Percentiles rank a stretch among this genome's conserved stretches.
These are phyloP conservation scores for Aquilaria agallochum DNA, from an alignment of 441 rosid species.

Conservation along the genomic window DNA sequence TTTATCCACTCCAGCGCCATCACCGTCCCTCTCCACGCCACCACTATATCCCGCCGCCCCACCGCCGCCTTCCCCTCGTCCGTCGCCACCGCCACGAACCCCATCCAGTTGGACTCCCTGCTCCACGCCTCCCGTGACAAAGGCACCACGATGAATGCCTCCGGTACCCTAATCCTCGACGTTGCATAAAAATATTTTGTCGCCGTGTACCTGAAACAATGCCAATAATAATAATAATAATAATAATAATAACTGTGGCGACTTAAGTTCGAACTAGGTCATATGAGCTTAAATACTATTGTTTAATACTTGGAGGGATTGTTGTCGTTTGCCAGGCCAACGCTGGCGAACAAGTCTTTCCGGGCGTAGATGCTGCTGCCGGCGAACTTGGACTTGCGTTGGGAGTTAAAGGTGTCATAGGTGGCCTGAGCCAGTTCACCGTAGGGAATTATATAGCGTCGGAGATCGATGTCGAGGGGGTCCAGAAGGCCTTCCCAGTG, in stretches of 20 bases:
- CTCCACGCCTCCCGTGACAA: constrained; percentile 83
- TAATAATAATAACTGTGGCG: too few species aligned
- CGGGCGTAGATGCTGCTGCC: constrained; percentile 61
- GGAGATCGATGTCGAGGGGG: constrained; percentile 76
- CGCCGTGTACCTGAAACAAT: constrained; percentile 46
- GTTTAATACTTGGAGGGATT: constrained; percentile 10
- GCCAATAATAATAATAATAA: too few species aligned
- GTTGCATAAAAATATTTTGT: constrained; percentile 79
- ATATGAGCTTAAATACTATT: too few species aligned
- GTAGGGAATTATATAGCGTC: constrained; percentile 58
- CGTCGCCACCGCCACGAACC: constrained; percentile 80
- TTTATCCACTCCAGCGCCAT: constrained; percentile 71
- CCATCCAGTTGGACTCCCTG: constrained; percentile 87
- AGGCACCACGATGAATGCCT: constrained; percentile 52
- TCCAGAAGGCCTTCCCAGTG: constrained; percentile 58
- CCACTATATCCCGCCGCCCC: constrained; percentile 83
- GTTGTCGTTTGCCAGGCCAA: constrained; percentile 48
- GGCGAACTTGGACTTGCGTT: constrained; percentile 51
- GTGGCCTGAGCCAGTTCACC: constrained; percentile 90
- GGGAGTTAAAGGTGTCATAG: constrained; percentile 59
- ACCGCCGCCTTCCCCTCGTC: constrained; percentile 54
- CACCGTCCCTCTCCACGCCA: constrained; percentile 87
- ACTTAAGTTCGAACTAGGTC: too few species aligned
- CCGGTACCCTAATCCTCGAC: constrained; percentile 56
- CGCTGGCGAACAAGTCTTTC: constrained; percentile 54